These are phyloP conservation scores for Avena atlantica DNA, from an alignment of 176 grass and related monocot genomes.

Conservation along the genomic window DNA sequence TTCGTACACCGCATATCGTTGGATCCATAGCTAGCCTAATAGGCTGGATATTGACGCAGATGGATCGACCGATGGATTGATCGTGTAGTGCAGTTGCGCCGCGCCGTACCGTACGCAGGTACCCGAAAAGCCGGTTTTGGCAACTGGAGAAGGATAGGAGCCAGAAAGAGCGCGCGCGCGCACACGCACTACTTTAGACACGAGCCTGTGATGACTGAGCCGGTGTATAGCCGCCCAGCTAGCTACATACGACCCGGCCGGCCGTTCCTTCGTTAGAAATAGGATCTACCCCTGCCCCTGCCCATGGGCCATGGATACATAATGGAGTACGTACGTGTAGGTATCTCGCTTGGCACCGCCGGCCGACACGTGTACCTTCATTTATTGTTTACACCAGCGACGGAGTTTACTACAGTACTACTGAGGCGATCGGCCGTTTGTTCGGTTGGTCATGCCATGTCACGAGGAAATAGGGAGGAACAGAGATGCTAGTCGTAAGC, in stretches of 20 bases:
- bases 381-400: no score
- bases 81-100: background rate
- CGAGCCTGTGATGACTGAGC: background rate
- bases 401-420: no score
- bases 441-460: conserved; percentile 37
- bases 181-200: conserved; percentile 24
- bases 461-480: background rate
- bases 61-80: background rate
- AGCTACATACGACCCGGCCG: no score
- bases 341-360: no score
- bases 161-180: conserved; percentile 27
- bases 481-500: background rate
- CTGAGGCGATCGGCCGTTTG: background rate
- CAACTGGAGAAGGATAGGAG: conserved; percentile 38
- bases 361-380: no score
- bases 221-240: background rate
- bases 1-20: no score
- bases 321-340: no score
- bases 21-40: no score
- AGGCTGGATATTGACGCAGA: background rate
- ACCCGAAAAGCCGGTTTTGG: conserved; percentile 32
- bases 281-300: no score
- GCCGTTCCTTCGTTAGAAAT: no score
- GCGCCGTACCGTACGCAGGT: background rate
- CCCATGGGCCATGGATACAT: no score